Conservation (phyloP, 2,329 filamentous ascomycete species). For the Penicillium digitatum region DNA sequence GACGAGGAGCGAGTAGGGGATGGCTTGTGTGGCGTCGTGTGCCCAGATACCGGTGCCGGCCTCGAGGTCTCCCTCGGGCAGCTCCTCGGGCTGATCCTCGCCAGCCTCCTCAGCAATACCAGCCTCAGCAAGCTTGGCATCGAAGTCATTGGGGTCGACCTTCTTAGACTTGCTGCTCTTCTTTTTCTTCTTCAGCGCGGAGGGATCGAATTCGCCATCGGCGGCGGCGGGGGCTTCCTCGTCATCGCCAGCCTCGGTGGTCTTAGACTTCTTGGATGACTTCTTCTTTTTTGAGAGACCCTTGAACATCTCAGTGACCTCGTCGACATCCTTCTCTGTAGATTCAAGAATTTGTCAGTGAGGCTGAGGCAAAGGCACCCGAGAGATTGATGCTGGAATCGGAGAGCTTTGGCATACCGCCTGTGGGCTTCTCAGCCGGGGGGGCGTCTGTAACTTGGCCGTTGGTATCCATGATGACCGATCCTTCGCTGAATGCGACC, state of each 20-base stretch:
- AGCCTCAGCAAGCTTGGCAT: slow-evolving; percentile 62
- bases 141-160: slow-evolving; percentile 60
- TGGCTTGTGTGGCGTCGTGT: slow-evolving; percentile 71
- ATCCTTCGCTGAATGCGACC: slow-evolving; percentile 85
- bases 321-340: slow-evolving; percentile 57
- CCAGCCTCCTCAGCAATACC: slow-evolving; percentile 58
- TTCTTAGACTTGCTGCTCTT: slow-evolving; percentile 53
- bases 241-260: slow-evolving; percentile 48
- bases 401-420: slow-evolving; percentile 60
- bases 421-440: slow-evolving; percentile 73
- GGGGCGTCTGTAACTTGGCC: slow-evolving; percentile 74
- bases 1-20: slow-evolving; percentile 82
- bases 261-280: slow-evolving; percentile 55
- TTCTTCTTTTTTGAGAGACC: slow-evolving; percentile 73
- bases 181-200: slow-evolving; percentile 80
- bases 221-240: slow-evolving; percentile 51
- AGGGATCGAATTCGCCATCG: slow-evolving; percentile 61
- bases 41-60: slow-evolving; percentile 86
- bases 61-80: slow-evolving; percentile 70
- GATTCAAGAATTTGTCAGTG: slow-evolving; percentile 22
- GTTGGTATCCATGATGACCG: slow-evolving; percentile 83
- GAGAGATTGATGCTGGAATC: slow-evolving; percentile 1
- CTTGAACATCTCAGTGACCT: slow-evolving; percentile 65
- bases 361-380: slow-evolving; percentile 39
- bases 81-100: slow-evolving; percentile 53